phyloP scores from a whole-genome alignment of 2,329 filamentous ascomycete species.

The Coleophoma cylindrospora region DNA sequence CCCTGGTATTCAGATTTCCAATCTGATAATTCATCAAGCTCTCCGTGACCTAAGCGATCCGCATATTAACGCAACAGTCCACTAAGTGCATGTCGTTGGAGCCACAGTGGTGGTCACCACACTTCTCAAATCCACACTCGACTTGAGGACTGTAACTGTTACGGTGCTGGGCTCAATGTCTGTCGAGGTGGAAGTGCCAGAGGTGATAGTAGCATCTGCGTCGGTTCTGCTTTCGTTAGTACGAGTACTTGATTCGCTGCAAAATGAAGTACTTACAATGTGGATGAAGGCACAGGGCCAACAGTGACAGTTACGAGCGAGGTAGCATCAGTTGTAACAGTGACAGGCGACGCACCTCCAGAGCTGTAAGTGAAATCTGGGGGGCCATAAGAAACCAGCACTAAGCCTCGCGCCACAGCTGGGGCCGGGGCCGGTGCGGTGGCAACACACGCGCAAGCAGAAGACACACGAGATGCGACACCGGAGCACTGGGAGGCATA shows the following conservation, averaged over 20 bases:
- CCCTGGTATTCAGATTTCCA: too few species aligned
- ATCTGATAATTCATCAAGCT: too few species aligned
- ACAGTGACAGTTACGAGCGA: background rate
- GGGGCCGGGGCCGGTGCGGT: background rate
- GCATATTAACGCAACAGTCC: too few species aligned
- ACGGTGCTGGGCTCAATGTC: background rate
- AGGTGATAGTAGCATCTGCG: background rate
- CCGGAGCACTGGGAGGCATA: conserved; percentile 4
- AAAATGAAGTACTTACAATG: background rate
- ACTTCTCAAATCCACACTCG: background rate
- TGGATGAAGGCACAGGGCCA: background rate
- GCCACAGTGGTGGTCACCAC: background rate
- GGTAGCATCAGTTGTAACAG: background rate
- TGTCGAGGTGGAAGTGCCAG: background rate
- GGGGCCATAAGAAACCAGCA: background rate
- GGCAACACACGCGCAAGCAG: conserved; percentile 1
- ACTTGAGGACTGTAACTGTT: background rate
- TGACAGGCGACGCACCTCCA: background rate
- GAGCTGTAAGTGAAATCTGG: background rate
- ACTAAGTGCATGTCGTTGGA: background rate
- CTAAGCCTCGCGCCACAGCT: background rate
- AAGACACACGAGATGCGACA: conserved; percentile 2
- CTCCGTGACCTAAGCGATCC: too few species aligned
- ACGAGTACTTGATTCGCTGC: background rate
- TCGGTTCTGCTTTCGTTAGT: background rate